These are phyloP conservation scores for Zelopaecilomyces penicillatus DNA, from an alignment of 2,329 filamentous ascomycete species.

Conservation along the genomic window DNA sequence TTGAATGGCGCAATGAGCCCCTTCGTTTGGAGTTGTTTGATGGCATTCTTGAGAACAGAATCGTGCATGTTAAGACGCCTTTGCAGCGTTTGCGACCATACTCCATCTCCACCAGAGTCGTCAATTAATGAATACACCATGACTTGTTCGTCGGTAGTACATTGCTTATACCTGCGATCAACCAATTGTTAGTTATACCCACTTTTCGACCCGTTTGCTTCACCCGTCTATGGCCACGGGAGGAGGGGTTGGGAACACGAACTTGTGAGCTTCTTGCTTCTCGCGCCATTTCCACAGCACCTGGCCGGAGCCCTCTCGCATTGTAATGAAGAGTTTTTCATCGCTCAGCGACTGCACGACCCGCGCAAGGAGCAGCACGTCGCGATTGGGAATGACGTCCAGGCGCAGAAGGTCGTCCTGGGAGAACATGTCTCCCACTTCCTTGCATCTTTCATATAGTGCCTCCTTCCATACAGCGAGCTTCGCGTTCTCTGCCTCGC, in stretches of 20 bases:
- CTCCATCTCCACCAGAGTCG: conserved; percentile 71
- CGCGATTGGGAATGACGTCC: conserved; percentile 48
- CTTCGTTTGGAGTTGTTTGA: conserved; percentile 77
- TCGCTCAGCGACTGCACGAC: conserved; percentile 51
- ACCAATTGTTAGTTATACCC: background rate
- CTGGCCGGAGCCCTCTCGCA: conserved; percentile 32
- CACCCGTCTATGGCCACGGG: background rate
- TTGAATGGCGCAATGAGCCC: conserved; percentile 82
- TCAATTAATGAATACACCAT: conserved; percentile 88
- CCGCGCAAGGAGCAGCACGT: conserved; percentile 44
- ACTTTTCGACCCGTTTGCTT: background rate
- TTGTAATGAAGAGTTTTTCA: conserved; percentile 49
- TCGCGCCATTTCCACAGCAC: conserved; percentile 50
- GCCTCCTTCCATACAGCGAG: conserved; percentile 44
- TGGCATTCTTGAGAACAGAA: conserved; percentile 66
- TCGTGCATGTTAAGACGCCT: conserved; percentile 75
- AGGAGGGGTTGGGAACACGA: conserved; percentile 13
- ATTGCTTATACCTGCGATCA: conserved; percentile 44
- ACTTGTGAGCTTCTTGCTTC: conserved; percentile 55
- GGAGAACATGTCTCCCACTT: conserved; percentile 44
- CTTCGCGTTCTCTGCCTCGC: conserved; percentile 32
- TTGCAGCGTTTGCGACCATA: conserved; percentile 85
- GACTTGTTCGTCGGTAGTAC: conserved; percentile 63
- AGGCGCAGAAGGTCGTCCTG: conserved; percentile 51
- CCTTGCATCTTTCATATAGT: conserved; percentile 48